phyloP scores from a whole-genome alignment of 768 basidiomycete genomes.

The Tulasnella sp. region DNA sequence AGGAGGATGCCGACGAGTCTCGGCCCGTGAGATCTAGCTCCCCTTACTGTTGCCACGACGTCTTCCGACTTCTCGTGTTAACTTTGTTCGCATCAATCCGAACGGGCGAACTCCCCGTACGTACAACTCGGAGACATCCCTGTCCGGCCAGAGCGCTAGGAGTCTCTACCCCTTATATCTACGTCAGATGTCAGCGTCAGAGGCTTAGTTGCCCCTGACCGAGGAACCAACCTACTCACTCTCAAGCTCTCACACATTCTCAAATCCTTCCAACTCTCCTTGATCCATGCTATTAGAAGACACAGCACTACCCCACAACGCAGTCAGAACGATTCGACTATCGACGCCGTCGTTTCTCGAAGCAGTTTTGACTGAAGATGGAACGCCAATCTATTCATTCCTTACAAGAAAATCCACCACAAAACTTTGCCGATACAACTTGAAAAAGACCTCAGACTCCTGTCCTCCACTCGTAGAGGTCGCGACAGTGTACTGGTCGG shows the following conservation, averaged over 20 bases:
- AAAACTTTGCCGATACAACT: constrained; percentile 2
- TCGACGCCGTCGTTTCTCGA: constrained; percentile 14
- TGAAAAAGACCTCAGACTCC: neutral
- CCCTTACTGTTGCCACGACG: neutral
- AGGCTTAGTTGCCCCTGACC: constrained; percentile 4
- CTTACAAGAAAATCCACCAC: neutral
- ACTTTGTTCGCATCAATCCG: constrained; percentile 2
- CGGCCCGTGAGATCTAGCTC: neutral
- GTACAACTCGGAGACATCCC: neutral
- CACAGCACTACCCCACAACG: neutral
- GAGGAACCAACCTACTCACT: neutral
- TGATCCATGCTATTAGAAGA: constrained; percentile 6
- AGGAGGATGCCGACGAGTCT: neutral
- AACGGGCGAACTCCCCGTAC: neutral
- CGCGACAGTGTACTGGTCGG: constrained; percentile 13
- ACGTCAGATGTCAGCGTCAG: constrained; percentile 8
- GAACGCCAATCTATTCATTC: constrained; percentile 1
- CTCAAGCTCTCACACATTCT: constrained; percentile 13
- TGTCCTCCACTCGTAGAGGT: neutral
- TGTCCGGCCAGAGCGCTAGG: constrained; percentile 40
- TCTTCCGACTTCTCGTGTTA: neutral
- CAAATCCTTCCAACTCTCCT: neutral
- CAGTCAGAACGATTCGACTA: constrained; percentile 11
- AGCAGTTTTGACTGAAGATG: constrained; percentile 6
- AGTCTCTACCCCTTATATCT: constrained; percentile 28